Evolutionary conservation across 371 early-diverging fungal genomes (phyloP), one percentile per base, ranked within the genome.

Genomic region (Mortierella sp.): DNA sequence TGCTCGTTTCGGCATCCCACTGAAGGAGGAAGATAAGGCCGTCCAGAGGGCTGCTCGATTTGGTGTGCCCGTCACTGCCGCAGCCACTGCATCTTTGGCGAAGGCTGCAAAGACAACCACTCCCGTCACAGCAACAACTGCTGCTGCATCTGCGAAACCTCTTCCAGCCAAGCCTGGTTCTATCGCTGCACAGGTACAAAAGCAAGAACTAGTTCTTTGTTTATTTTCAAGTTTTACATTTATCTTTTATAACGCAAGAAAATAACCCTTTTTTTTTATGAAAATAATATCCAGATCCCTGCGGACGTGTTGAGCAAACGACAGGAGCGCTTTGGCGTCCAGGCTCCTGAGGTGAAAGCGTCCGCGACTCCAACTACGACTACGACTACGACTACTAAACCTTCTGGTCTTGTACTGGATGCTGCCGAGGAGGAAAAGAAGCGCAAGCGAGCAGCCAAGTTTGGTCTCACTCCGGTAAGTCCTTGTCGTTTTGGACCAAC

Each of bases 351-450:
- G 32, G 30, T 30, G 21, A 39, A 52, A 15, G 37, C 37, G 14
- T 21, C 44, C 50, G 7, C 65, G n/a, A 51, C 52, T 32, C 49
- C 24, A 44, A 24, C 41, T 23, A 34, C 23, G 41, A 34, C 37
- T 8, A 28, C 7, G 39, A 60, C 17, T 8, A 0, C 44, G 19
- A 14, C 44, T 6, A 14, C 44, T 8, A 60, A 61, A 32, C 52
- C 39, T 30, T 27, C 57, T 1, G 21, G 24, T 2, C 11, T 42
- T 41, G 56, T 31, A 15, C 24, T 81, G 53, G 81, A 79, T 59
- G 57, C 84, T n/a, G 84, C 70, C 12, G 88, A 88, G 50, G 87
- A 88, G 66, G 89, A 89, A 57, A 88, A 86, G 84, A 89, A 87
- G 72, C 72, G 88, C 78, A 88, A 89, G 66, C 82, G 90, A 39